Evolutionary conservation across 2,329 filamentous ascomycete species (phyloP), one percentile per base, ranked within the genome.

Genomic region (Exophiala bonariae): DNA sequence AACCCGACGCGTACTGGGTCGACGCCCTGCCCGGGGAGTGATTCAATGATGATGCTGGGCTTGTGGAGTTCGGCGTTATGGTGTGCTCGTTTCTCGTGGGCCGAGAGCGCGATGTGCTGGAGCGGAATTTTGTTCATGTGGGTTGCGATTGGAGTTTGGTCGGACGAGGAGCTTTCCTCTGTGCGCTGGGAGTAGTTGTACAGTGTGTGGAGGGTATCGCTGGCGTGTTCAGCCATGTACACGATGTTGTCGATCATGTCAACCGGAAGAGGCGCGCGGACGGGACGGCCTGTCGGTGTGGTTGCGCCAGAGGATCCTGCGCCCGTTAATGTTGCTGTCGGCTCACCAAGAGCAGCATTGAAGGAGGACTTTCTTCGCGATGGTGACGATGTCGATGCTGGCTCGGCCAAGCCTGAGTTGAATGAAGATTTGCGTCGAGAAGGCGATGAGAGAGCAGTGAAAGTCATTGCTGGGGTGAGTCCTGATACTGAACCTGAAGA

Each of bases 11-110:
- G 49, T 13, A 52, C 28, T 1, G 48, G 52, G 18, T 52, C 51
- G 13, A 44, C 30, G 26, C 37, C 45, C n/a, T 9, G 3, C 2
- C 22, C 8, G 2, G 49, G 44, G 14, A 45, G 45, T 13, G 50
- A 47, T 33, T 58, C 56, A 22, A 58, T 54, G 26, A 58, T 49
- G 26, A 58, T 22, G 9, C 41, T 30, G 3, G 56, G 56, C 23
- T 52, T 56, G 7, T 16, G 33, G 2, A 49, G 20, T 4, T n/a
- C 14, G 1, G 42, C 14, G 34, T 54, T 56, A 20, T 49, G 28
- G 23, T 40, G 20, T n/a, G 31, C 13, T 10, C 38, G 40, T 40
- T 57, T 58, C 37, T 58, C 56, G 36, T 51, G 37, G 14, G 28
- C 13, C 41, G 54, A 54, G 3, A 40, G 28, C 10, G 37, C 18